These are phyloP conservation scores for Gremmenia infestans DNA, from an alignment of 2,329 filamentous ascomycete genomes.

Conservation along the genomic window DNA sequence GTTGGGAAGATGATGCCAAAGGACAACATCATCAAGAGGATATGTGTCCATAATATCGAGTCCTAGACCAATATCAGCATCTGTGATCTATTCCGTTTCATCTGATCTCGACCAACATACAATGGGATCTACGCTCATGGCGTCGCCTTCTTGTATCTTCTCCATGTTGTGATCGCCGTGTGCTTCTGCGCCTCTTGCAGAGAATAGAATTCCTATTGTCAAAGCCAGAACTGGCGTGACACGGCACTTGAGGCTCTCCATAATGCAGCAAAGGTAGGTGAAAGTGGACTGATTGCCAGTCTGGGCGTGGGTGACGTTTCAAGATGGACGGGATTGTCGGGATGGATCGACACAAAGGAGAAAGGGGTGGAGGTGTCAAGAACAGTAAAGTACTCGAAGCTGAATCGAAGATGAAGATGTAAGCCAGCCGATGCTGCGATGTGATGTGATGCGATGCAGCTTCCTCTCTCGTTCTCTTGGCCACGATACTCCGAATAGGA, in stretches of 20 bases:
- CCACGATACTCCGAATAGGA: too few species aligned
- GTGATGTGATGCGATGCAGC: not conserved
- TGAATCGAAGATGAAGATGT: not conserved
- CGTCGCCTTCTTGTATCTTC: conserved; percentile 63
- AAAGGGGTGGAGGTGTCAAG: not conserved
- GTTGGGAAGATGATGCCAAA: conserved; percentile 91
- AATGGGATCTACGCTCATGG: conserved; percentile 67
- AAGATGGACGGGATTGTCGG: not conserved
- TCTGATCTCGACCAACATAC: conserved; percentile 40
- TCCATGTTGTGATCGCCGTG: conserved; percentile 45
- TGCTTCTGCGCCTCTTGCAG: conserved; percentile 17
- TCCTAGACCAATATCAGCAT: conserved; percentile 51
- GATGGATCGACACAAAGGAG: not conserved
- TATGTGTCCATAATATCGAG: conserved; percentile 86
- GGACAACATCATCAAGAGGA: conserved; percentile 77
- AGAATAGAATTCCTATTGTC: conserved; percentile 9
- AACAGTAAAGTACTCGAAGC: conserved; percentile 8
- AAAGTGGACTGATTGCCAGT: not conserved
- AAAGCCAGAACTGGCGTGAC: conserved; percentile 8
- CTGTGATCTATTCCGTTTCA: not conserved
- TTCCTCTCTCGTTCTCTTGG: not conserved
- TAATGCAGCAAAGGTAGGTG: conserved; percentile 1
- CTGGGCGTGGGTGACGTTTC: not conserved
- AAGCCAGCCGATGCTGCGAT: not conserved
- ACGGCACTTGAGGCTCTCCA: conserved; percentile 12